A percentile compares a stretch with the other conserved stretches of the same genome.
These are phyloP conservation scores for Yarrowia porcina DNA, from an alignment of 805 yeast genomes.

Conservation along the genomic window DNA sequence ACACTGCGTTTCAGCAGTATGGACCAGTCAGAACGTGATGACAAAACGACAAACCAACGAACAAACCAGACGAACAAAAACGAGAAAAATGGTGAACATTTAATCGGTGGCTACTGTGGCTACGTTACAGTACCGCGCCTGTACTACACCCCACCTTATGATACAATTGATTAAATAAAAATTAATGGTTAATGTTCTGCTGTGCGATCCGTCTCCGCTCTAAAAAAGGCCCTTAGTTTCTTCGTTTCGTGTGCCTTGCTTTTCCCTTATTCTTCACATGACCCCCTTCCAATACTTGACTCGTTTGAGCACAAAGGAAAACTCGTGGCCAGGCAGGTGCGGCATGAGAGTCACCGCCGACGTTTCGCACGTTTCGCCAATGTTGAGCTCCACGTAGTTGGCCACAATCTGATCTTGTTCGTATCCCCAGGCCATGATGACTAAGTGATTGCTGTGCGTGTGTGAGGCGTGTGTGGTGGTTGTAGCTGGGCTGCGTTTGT, in stretches of 20 bases:
- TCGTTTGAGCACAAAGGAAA: neutral
- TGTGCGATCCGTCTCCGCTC: too few species aligned
- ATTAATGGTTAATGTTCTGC: neutral
- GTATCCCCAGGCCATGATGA: neutral
- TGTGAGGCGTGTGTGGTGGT: neutral
- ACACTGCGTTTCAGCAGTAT: too few species aligned
- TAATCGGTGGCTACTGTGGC: too few species aligned
- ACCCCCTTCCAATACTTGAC: conserved; percentile 11
- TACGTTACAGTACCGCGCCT: too few species aligned
- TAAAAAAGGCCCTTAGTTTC: too few species aligned
- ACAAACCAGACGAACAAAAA: too few species aligned
- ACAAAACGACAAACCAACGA: too few species aligned
- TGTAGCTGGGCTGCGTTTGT: too few species aligned
- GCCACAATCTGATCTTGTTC: conserved; percentile 17
- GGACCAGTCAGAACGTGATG: too few species aligned
- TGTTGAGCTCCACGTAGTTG: conserved; percentile 18
- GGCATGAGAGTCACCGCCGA: conserved; percentile 17
- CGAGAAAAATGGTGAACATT: too few species aligned
- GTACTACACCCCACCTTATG: neutral
- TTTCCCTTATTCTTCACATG: too few species aligned
- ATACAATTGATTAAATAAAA: neutral
- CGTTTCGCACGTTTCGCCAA: conserved; percentile 12
- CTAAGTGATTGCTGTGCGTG: neutral
- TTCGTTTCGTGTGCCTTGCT: too few species aligned
- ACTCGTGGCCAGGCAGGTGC: conserved; percentile 10